Conservation (phyloP, 495 filamentous ascomycete species). For the Rhypophila decipiens region DNA sequence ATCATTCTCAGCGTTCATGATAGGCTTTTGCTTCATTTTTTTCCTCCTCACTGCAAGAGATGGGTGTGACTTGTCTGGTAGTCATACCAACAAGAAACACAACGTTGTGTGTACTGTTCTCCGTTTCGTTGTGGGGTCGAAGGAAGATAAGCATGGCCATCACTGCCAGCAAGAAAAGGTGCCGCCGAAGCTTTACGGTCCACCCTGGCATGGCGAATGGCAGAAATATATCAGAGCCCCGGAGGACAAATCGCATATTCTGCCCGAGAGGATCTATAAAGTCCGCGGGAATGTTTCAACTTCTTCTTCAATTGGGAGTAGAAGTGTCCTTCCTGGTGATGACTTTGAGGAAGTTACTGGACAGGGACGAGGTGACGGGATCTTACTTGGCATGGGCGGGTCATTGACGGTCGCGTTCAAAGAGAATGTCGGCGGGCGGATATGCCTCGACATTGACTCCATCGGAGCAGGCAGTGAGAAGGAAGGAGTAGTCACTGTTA, state of each 20-base stretch:
- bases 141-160: too few relatives aligned
- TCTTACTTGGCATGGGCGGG: constrained; percentile 24
- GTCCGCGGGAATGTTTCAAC: constrained; percentile 17
- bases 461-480: too few relatives aligned
- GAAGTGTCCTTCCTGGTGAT: neutral
- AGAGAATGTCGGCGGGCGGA: constrained; percentile 33
- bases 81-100: too few relatives aligned
- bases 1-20: too few relatives aligned
- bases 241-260: constrained; percentile 23
- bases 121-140: too few relatives aligned
- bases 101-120: too few relatives aligned
- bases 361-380: neutral
- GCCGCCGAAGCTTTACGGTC: too few relatives aligned
- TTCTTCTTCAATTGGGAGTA: neutral
- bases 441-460: constrained; percentile 20
- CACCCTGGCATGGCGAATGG: constrained; percentile 33
- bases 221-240: constrained; percentile 29
- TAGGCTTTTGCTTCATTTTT: too few relatives aligned
- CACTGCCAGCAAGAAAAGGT: too few relatives aligned
- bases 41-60: too few relatives aligned
- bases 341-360: constrained; percentile 7
- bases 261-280: constrained; percentile 16
- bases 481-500: constrained; percentile 21
- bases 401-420: constrained; percentile 31
- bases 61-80: too few relatives aligned